Percentiles rank a stretch among this genome's conserved stretches.
Conservation (phyloP, 106 monocot genomes). For the Platanthera zijinensis region DNA sequence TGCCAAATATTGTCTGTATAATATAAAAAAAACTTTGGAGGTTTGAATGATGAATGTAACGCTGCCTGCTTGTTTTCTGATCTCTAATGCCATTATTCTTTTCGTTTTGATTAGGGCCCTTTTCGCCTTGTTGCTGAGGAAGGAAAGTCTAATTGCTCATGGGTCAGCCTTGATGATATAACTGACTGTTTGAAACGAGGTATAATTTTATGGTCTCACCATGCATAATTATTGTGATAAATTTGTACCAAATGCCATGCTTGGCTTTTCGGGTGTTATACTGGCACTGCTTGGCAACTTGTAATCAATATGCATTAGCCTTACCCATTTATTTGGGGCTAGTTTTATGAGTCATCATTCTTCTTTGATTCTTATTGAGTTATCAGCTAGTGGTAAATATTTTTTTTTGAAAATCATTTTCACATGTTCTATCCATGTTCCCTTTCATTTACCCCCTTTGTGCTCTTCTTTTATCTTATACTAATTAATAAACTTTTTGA, state of each 20-base stretch:
- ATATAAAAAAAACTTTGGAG: neutral
- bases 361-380: neutral
- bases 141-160: slow-evolving; percentile 96
- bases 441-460: neutral
- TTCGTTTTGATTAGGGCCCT: slow-evolving; percentile 51
- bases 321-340: neutral
- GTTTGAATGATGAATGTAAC: neutral
- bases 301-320: neutral
- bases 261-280: neutral
- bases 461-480: neutral
- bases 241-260: neutral
- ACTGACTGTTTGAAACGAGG: slow-evolving; percentile 69
- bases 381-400: neutral
- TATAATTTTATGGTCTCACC: slow-evolving; percentile 12
- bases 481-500: neutral
- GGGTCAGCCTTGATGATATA: slow-evolving; percentile 93
- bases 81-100: neutral
- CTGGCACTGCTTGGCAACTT: neutral
- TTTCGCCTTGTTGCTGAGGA: slow-evolving; percentile 94
- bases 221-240: neutral
- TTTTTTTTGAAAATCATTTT: neutral
- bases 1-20: neutral
- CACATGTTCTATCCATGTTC: neutral
- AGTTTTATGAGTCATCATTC: neutral
- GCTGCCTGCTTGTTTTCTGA: neutral